Evolutionary conservation across 305 asterid species (phyloP), one percentile per base, ranked within the genome.

Genomic region (Andrographis paniculata): DNA sequence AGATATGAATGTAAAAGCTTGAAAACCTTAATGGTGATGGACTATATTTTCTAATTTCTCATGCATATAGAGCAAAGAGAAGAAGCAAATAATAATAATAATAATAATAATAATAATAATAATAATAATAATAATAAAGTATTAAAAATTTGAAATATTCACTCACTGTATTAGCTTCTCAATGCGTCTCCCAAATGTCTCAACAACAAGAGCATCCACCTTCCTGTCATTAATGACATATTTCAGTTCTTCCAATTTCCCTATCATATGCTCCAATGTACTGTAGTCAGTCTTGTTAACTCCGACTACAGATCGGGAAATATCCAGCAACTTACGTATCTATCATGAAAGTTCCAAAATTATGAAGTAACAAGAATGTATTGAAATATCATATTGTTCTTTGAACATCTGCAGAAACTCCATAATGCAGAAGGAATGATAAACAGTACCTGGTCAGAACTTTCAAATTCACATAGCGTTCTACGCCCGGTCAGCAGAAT

Each of bases 161-260:
- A 79, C 96, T 92, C 68, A 92, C 99, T 87, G 97, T 60, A 92
- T 68, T 66, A 92, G 73, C 68, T 81, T 92, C 75, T 92, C 99
- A 48, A 87, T 77, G 59, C 99, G 88, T 61, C 97, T 79, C 67
- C 99, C 99, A 54, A 92, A 81, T 66, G 99, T 92, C 77, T 92
- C 99, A 45, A 92, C 95, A 48, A 92, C 82, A 67, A 92, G 97
- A 60, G 95, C 99, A 74, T 92, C 97, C 72, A 84, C 99, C 75
- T 87, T 92, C 72, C 97, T 79, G 58, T 87, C 95, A 52, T 81
- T 78, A 63, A 92, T 92, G 68, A 80, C 86, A 69, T 77, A 84
- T 69, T 87, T 87, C 59, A 92, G 82, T 62, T 92, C 97, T 19
- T 84, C 96, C 67, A 84, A 55, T 45, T 64, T 79, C 56, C 87